phyloP scores from a whole-genome alignment of 139 green algal species.

The Monoraphidium neglectum region DNA sequence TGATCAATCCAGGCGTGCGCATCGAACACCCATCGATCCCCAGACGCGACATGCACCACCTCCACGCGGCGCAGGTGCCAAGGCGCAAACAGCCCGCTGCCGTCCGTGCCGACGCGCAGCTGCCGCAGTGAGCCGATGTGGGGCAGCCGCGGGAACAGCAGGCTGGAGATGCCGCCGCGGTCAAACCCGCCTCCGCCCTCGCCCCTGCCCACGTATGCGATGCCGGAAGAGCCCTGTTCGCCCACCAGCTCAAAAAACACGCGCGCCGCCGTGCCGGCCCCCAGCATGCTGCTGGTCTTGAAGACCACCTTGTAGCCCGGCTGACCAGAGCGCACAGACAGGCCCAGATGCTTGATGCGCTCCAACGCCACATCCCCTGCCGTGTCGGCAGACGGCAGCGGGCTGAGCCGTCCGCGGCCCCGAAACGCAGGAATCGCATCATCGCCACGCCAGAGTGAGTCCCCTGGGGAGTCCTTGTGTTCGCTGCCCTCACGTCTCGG shows the following conservation, averaged over 20 bases:
- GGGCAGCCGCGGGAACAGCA: constrained; percentile 63
- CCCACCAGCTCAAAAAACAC: constrained; percentile 80
- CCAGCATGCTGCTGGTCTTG: constrained; percentile 47
- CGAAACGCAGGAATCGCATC: no score
- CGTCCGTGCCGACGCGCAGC: constrained; percentile 60
- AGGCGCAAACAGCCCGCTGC: constrained; percentile 54
- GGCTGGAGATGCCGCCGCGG: constrained; percentile 44
- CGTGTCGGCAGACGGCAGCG: no score
- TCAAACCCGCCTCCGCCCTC: constrained; percentile 35
- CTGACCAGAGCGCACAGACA: no score
- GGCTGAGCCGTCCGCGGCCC: no score
- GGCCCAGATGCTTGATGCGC: no score
- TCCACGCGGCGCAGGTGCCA: constrained; percentile 64
- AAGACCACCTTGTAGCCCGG: constrained; percentile 35
- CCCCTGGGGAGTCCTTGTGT: no score
- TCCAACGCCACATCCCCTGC: no score
- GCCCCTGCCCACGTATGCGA: not conserved
- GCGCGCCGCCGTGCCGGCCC: constrained; percentile 33
- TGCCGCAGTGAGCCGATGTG: constrained; percentile 54
- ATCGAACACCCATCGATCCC: no score
- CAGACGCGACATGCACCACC: no score
- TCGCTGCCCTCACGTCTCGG: no score
- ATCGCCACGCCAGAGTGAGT: no score
- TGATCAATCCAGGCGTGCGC: no score
- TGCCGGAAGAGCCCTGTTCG: constrained; percentile 54